Evolutionary conservation across 306 rosid genomes (phyloP).

Genomic region (Hippophae rhamnoides): DNA sequence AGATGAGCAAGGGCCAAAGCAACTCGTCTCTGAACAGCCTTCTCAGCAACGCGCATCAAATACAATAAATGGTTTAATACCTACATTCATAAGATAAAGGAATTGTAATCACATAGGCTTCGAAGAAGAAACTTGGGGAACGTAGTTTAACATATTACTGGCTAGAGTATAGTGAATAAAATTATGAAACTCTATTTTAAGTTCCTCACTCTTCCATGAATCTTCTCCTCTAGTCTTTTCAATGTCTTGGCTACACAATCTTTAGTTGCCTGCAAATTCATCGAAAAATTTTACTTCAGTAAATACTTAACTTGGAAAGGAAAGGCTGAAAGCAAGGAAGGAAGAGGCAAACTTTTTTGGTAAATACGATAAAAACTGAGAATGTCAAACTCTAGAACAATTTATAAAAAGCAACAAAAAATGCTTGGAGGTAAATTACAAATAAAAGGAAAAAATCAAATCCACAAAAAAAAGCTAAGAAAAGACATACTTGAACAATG

Average conservation of each 20-base stretch:
- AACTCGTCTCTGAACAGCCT: slow-evolving; percentile 68
- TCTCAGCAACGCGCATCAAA: slow-evolving; percentile 80
- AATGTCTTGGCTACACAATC: slow-evolving; percentile 98
- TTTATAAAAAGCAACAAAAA: slow-evolving; percentile 14
- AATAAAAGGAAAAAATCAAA: slow-evolving; percentile 8
- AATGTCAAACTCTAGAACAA: not conserved
- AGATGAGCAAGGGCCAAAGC: slow-evolving; percentile 98
- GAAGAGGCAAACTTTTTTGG: slow-evolving; percentile 1
- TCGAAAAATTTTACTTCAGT: not conserved
- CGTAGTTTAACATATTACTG: not conserved
- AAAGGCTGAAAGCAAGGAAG: not conserved
- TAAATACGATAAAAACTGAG: slow-evolving; percentile 5
- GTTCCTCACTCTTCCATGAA: slow-evolving; percentile 73
- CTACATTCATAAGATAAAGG: slow-evolving; percentile 35
- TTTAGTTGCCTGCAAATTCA: slow-evolving; percentile 75
- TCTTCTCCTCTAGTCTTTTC: slow-evolving; percentile 97
- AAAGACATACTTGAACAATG: slow-evolving; percentile 77
- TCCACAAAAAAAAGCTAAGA: slow-evolving; percentile 10
- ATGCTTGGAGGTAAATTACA: not conserved
- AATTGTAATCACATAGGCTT: slow-evolving; percentile 24
- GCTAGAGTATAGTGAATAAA: not conserved
- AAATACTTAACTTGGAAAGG: not conserved
- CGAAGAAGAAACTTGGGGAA: slow-evolving; percentile 2
- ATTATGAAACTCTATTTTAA: slow-evolving; percentile 6
- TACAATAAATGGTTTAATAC: slow-evolving; percentile 80